Percentiles rank a stretch among this genome's conserved stretches.
Conservation (phyloP, 805 yeast species). For the Wickerhamomyces xylosicus region DNA sequence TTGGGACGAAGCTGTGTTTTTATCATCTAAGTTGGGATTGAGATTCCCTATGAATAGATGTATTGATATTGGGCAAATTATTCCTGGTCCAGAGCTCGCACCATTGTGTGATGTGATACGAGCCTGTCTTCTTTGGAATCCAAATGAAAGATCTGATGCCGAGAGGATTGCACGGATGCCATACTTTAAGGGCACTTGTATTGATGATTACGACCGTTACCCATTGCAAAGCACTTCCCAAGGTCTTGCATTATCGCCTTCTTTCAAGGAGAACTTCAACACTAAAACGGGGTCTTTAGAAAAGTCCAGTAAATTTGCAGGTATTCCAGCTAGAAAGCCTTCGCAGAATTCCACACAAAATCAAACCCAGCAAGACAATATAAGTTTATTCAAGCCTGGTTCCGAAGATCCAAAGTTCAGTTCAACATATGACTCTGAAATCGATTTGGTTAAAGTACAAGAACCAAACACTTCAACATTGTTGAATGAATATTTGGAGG, state of each 20-base stretch:
- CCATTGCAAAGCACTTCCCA: background rate
- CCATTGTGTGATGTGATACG: conserved; percentile 28
- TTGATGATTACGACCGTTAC: conserved; percentile 8
- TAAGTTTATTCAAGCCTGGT: background rate
- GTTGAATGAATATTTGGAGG: background rate
- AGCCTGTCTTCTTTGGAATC: conserved; percentile 69
- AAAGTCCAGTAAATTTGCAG: conserved; percentile 2
- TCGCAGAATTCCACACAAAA: background rate
- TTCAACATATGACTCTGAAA: no score
- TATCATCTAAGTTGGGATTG: conserved; percentile 47
- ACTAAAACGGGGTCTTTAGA: background rate
- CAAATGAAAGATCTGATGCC: conserved; percentile 48
- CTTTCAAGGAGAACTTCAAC: background rate
- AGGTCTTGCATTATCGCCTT: background rate
- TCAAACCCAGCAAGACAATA: background rate
- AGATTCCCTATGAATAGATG: conserved; percentile 48
- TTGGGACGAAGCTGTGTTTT: conserved; percentile 54
- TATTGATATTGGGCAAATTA: conserved; percentile 30
- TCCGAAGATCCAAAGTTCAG: conserved; percentile 1
- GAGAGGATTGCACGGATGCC: conserved; percentile 35
- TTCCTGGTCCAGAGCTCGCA: conserved; percentile 34
- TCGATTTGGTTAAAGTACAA: background rate
- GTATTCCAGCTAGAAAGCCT: conserved; percentile 4
- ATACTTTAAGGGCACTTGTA: conserved; percentile 42
- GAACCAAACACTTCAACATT: background rate